Base-by-base conservation (phyloP, 805 yeast species). In the Kurtzmaniella fragi region DNA sequence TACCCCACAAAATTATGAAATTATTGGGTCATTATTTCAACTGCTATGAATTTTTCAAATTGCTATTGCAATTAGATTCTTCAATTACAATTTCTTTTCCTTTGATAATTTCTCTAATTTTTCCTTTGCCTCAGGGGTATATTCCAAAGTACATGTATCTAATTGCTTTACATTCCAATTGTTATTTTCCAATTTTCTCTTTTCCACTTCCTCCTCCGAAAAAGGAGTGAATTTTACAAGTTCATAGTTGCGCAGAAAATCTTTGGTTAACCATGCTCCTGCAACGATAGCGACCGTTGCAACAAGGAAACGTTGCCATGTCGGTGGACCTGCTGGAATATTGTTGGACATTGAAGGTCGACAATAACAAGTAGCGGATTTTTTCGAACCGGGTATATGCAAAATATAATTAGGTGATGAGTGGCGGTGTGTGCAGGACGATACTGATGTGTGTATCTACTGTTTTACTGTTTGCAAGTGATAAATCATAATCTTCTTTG, bases 41-140 rank as follows among this genome's bases (percentile, higher is more conserved):
- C 5, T 28, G 25, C 15, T 15, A 28, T 28, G 27, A 8, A 12
- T 25, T 15, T 17, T 16, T 8, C 15, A 32, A 12, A 32, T n/a
- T 15, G 10, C 7, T 14, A 34, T 12, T 15, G 12, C 28, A 28
- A 20, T 32, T 32, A 28, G 13, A 28, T 35, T 28, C 13, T 25
- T 30, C 16, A 27, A 13, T 10, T 33, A 23, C 23, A 36, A 15
- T 8, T 45, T 41, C 17, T 49, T 44, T 37, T 55, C 57, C 32
- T 55, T 57, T 12, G 59, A 37, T 14, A 49, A 35, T 43, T 47
- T 51, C 35, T 40, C 42, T 34, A 66, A 49, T 34, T 66, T 45
- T 41, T 55, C 62, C 45, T 67, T 63, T 5, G 72, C 73, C 39
- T 68, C 73, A 0, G 71, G 71, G 1, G 65, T 68, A 40, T 63